Conservation (phyloP, 140 eudicot species). For the Anethum foeniculum region DNA sequence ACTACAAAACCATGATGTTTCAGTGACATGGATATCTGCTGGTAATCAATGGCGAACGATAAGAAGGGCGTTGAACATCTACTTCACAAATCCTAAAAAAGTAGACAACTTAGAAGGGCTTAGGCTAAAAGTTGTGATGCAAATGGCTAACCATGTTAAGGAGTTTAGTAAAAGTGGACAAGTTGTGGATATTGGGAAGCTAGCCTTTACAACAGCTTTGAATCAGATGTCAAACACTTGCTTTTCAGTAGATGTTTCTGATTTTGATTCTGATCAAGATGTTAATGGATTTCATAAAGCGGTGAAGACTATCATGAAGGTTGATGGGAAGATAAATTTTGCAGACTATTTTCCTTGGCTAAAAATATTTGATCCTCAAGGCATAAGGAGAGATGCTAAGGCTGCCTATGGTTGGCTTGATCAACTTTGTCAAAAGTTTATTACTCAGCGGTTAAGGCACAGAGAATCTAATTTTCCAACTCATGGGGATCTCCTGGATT, state of each 20-base stretch:
- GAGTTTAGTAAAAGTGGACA: not conserved
- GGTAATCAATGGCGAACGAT: not conserved
- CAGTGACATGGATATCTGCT: conserved; percentile 1
- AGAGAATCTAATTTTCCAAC: not conserved
- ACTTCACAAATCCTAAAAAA: not conserved
- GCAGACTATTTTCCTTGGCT: conserved; percentile 10
- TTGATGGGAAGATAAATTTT: conserved; percentile 5
- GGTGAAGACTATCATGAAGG: not conserved
- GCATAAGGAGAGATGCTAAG: conserved; percentile 7
- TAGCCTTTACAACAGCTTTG: conserved; percentile 1
- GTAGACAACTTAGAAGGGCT: not conserved
- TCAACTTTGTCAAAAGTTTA: not conserved
- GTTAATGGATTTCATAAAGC: not conserved
- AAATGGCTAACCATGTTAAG: not conserved
- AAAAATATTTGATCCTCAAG: conserved; percentile 5
- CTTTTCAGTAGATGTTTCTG: not conserved
- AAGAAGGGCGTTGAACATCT: not conserved
- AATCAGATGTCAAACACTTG: conserved; percentile 8
- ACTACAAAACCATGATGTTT: not conserved
- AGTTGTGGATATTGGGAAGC: not conserved
- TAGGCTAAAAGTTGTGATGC: not conserved
- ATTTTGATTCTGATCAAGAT: not conserved
- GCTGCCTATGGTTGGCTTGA: conserved; percentile 6
- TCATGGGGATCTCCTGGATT: not conserved
- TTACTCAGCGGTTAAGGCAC: not conserved